Evolutionary conservation across 345 rosid genomes (phyloP).

Genomic region (Brassica rapa): DNA sequence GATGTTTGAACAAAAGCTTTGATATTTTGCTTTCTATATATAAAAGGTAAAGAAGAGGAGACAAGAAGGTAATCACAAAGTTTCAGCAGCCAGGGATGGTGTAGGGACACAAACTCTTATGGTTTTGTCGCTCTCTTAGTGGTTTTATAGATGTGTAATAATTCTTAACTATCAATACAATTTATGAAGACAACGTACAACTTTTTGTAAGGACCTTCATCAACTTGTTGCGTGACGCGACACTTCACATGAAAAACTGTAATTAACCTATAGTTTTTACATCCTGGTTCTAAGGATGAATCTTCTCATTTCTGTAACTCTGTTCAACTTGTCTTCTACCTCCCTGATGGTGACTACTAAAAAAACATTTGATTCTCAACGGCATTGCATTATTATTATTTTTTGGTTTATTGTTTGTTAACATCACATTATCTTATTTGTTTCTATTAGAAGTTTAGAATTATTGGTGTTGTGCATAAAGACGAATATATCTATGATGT

Average conservation of each 20-base stretch:
- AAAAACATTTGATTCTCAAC: constrained; percentile 35
- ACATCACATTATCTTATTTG: constrained; percentile 14
- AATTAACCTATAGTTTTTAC: constrained; percentile 7
- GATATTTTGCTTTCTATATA: constrained; percentile 24
- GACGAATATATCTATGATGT: not conserved
- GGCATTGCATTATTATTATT: constrained; percentile 17
- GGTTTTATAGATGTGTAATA: constrained; percentile 24
- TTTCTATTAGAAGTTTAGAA: not conserved
- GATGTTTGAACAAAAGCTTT: constrained; percentile 31
- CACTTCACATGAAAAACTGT: constrained; percentile 26
- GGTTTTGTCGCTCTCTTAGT: constrained; percentile 38
- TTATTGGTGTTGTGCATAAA: constrained; percentile 4
- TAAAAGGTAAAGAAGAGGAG: constrained; percentile 27
- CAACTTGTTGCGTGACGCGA: constrained; percentile 37
- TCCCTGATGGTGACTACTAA: constrained; percentile 32
- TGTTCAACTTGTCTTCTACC: constrained; percentile 26
- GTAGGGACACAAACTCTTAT: constrained; percentile 29
- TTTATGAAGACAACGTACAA: constrained; percentile 38
- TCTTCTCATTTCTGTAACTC: constrained; percentile 2
- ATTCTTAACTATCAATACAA: constrained; percentile 22
- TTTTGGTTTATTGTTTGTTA: not conserved
- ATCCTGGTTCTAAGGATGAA: constrained; percentile 28
- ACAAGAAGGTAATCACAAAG: constrained; percentile 31
- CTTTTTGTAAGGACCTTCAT: constrained; percentile 34
- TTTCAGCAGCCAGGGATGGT: constrained; percentile 36